Percentiles rank a stretch among this genome's conserved stretches.
These are phyloP conservation scores for Exserohilum turcica DNA, from an alignment of 2,329 filamentous ascomycete species.

Conservation along the genomic window DNA sequence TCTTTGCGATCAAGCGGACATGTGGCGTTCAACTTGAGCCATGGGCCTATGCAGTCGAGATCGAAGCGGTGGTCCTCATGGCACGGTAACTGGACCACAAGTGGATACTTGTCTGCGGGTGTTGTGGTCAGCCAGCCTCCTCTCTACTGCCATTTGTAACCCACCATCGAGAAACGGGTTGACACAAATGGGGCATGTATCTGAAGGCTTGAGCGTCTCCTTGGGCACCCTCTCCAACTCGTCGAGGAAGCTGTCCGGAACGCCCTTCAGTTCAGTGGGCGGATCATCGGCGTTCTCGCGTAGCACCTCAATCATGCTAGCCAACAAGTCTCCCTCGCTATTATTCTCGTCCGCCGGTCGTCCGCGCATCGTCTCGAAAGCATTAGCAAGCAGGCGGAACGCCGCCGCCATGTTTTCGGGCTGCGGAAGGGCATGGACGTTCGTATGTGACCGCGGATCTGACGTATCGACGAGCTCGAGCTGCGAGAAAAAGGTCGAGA, in stretches of 20 bases:
- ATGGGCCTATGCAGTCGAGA: constrained; percentile 67
- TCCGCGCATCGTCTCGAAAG: constrained; percentile 62
- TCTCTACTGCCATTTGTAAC: constrained; percentile 12
- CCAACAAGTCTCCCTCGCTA: constrained; percentile 52
- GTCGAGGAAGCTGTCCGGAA: constrained; percentile 65
- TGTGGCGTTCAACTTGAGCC: constrained; percentile 67
- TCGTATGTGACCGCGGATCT: constrained; percentile 55
- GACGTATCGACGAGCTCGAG: constrained; percentile 64
- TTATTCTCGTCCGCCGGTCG: constrained; percentile 39
- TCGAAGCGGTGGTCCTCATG: constrained; percentile 67
- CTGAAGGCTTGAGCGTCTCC: constrained; percentile 57
- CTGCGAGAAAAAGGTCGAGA: constrained; percentile 68
- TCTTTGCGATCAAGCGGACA: constrained; percentile 67
- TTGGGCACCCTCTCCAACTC: constrained; percentile 65
- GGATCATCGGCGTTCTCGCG: constrained; percentile 63
- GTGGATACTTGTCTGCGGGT: constrained; percentile 60
- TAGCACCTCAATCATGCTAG: constrained; percentile 61
- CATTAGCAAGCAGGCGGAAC: constrained; percentile 65
- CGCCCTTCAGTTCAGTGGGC: constrained; percentile 64
- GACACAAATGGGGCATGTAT: constrained; percentile 65
- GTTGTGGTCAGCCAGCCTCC: constrained; percentile 23
- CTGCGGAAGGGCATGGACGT: constrained; percentile 64
- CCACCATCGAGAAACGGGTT: constrained; percentile 65
- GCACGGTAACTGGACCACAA: constrained; percentile 67
- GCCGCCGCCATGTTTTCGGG: constrained; percentile 65